Conservation (phyloP, 2,329 filamentous ascomycete genomes). For the Aureobasidium sp. region DNA sequence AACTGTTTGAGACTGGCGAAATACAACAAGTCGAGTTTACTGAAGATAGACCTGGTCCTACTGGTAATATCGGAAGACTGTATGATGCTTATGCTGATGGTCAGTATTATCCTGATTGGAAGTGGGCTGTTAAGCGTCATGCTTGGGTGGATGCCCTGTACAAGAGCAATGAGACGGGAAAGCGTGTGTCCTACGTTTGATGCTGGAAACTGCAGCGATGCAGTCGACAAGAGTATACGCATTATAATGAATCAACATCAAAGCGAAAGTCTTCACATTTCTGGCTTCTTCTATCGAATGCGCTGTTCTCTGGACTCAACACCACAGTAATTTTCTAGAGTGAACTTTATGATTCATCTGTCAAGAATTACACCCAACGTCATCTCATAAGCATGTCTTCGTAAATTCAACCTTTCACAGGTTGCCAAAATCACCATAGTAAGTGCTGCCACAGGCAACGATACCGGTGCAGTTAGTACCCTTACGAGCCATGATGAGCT, state of each 20-base stretch:
- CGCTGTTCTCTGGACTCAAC: not conserved
- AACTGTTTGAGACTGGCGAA: slow-evolving; percentile 23
- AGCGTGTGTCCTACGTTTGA: not conserved
- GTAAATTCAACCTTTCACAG: not conserved
- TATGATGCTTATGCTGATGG: slow-evolving; percentile 24
- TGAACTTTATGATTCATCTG: too few relatives aligned
- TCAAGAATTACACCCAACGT: not conserved
- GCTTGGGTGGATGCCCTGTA: slow-evolving; percentile 35
- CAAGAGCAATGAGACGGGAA: not conserved
- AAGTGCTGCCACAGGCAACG: slow-evolving; percentile 17
- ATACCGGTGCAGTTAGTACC: slow-evolving; percentile 20
- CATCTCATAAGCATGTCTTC: not conserved
- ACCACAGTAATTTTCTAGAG: not conserved
- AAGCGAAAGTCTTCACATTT: too few relatives aligned
- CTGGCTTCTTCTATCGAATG: not conserved
- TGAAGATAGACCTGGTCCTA: slow-evolving; percentile 25
- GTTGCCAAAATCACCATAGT: slow-evolving; percentile 14
- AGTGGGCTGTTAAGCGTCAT: slow-evolving; percentile 40
- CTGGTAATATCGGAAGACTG: slow-evolving; percentile 22
- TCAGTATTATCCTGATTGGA: slow-evolving; percentile 26
- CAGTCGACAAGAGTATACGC: not conserved
- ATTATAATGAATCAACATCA: not conserved
- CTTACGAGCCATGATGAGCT: slow-evolving; percentile 20
- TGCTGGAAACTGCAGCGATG: not conserved
- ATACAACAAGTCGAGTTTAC: slow-evolving; percentile 26